Evolutionary conservation across 2,329 filamentous ascomycete species (phyloP).

Genomic region (Hyphodiscus sp.): DNA sequence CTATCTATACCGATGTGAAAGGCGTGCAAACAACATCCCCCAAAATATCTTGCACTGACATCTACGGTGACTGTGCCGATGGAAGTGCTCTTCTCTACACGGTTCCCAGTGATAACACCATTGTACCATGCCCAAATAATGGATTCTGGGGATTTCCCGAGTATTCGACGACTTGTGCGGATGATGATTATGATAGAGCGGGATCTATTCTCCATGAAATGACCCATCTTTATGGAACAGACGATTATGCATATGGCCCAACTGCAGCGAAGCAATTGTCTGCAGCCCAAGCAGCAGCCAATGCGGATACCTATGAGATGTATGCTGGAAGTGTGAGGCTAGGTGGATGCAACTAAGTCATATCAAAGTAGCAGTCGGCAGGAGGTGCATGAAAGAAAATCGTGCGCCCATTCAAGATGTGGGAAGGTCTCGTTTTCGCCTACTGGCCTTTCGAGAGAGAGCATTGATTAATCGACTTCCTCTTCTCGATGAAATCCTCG

Average conservation of each 20-base stretch:
- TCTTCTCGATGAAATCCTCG: no score
- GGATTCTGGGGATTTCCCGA: constrained; percentile 21
- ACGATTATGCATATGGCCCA: constrained; percentile 21
- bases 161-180: constrained; percentile 11
- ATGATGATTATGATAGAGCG: constrained; percentile 21
- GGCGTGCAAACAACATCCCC: constrained; percentile 19
- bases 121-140: constrained; percentile 21
- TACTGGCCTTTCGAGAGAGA: no score
- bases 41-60: constrained; percentile 17
- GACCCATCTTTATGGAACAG: constrained; percentile 22
- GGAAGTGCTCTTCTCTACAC: constrained; percentile 20
- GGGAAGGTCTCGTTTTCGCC: no score
- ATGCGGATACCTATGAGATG: constrained; percentile 25
- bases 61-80: constrained; percentile 18
- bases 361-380: no score
- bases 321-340: constrained; percentile 21
- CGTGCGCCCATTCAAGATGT: no score
- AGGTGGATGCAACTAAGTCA: constrained; percentile 12
- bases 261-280: constrained; percentile 14
- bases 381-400: no score
- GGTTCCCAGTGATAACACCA: constrained; percentile 16
- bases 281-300: constrained; percentile 16
- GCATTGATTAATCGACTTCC: no score
- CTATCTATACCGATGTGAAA: constrained; percentile 18
- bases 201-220: constrained; percentile 20